Conservation (phyloP, 1,284 basidiomycete species). For the Heterobasidion occidentale region DNA sequence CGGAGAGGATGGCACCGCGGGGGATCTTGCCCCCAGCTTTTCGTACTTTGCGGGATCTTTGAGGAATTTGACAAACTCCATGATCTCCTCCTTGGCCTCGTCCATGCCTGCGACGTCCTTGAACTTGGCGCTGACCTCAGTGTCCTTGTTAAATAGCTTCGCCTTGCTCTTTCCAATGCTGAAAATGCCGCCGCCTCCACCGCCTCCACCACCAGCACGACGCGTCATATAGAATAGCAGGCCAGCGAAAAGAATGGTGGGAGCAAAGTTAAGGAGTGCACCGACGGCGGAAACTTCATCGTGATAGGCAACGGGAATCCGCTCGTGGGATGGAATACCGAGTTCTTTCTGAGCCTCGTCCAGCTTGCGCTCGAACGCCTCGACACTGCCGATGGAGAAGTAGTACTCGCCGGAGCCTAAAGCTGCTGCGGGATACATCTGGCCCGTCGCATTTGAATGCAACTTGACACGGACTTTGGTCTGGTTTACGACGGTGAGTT, state of each 20-base stretch:
- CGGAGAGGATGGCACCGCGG: slow-evolving; percentile 94
- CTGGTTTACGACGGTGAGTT: slow-evolving; percentile 89
- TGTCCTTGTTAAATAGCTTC: slow-evolving; percentile 97
- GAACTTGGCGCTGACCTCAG: slow-evolving; percentile 90
- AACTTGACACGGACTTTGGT: slow-evolving; percentile 84
- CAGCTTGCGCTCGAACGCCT: slow-evolving; percentile 93
- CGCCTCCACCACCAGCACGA: slow-evolving; percentile 53
- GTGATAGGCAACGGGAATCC: slow-evolving; percentile 95
- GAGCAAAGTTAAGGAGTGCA: slow-evolving; percentile 88
- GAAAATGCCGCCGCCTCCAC: slow-evolving; percentile 87
- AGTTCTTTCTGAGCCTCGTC: slow-evolving; percentile 93
- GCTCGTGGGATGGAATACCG: slow-evolving; percentile 85
- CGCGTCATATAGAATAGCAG: slow-evolving; percentile 88
- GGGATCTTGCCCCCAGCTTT: slow-evolving; percentile 96
- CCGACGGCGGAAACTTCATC: slow-evolving; percentile 87
- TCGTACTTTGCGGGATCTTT: slow-evolving; percentile 95
- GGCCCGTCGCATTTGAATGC: slow-evolving; percentile 77
- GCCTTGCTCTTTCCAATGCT: slow-evolving; percentile 95
- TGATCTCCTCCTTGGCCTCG: slow-evolving; percentile 99
- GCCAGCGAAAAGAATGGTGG: slow-evolving; percentile 87
- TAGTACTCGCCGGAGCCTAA: slow-evolving; percentile 64
- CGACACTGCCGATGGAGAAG: slow-evolving; percentile 97
- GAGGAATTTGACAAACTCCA: slow-evolving; percentile 99
- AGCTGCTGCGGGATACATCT: slow-evolving; percentile 54
- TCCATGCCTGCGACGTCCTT: slow-evolving; percentile 98